phyloP scores from a whole-genome alignment of 495 filamentous ascomycete species.

The Usnea hakonensis region DNA sequence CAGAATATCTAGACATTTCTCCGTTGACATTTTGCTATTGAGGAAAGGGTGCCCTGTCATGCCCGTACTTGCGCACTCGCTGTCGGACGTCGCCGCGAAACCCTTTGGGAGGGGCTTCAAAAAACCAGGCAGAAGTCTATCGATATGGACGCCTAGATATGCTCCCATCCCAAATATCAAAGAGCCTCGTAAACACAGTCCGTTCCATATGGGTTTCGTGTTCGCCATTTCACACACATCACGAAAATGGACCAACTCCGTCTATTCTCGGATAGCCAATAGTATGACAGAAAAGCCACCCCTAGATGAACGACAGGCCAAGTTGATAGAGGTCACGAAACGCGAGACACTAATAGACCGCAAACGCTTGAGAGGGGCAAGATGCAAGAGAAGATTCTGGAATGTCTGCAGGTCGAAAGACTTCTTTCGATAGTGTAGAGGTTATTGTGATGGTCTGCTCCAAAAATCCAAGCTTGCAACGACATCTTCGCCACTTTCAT shows the following conservation, averaged over 20 bases:
- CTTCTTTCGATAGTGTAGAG: neutral
- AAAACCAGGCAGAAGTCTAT: neutral
- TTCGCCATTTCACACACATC: neutral
- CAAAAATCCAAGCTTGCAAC: constrained; percentile 97
- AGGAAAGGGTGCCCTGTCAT: neutral
- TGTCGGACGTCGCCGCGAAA: neutral
- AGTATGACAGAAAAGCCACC: constrained; percentile 11
- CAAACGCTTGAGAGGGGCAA: constrained; percentile 5
- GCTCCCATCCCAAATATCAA: constrained; percentile 16
- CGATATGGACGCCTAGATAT: constrained; percentile 9
- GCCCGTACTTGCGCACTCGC: neutral
- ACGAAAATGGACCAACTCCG: constrained; percentile 9
- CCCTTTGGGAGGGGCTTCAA: neutral
- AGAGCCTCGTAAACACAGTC: neutral
- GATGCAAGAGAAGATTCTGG: neutral
- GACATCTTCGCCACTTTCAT: constrained; percentile 85
- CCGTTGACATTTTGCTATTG: neutral
- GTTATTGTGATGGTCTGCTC: constrained; percentile 35
- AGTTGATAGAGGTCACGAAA: constrained; percentile 3
- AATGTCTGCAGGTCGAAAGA: neutral
- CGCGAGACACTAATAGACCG: neutral
- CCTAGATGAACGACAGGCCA: constrained; percentile 9
- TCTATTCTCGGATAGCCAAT: constrained; percentile 13
- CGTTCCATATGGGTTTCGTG: neutral
- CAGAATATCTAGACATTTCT: neutral